phyloP scores from a whole-genome alignment of 768 basidiomycete species.

The Pleurotus citrinopileatus region DNA sequence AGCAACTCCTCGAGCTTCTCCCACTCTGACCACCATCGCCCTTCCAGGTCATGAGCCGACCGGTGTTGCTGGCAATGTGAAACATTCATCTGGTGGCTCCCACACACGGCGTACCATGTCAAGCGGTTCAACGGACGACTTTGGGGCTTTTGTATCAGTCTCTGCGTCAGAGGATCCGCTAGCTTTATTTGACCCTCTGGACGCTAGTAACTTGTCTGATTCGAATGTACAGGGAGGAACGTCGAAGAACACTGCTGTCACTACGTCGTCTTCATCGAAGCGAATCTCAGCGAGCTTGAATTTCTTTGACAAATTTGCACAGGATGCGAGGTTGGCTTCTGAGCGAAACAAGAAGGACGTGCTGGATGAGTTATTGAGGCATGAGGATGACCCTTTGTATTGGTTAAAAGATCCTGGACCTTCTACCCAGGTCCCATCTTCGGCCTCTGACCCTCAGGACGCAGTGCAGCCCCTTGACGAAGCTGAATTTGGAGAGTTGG shows the following conservation, averaged over 20 bases:
- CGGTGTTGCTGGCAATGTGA: neutral
- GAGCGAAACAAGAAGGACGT: slow-evolving; percentile 50
- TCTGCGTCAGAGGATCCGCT: slow-evolving; percentile 47
- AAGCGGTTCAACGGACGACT: slow-evolving; percentile 34
- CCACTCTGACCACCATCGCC: slow-evolving; percentile 10
- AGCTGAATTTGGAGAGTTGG: slow-evolving; percentile 2
- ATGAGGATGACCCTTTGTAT: slow-evolving; percentile 72
- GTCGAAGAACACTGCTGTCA: neutral
- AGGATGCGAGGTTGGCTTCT: slow-evolving; percentile 52
- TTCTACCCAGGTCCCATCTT: neutral
- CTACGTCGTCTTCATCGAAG: neutral
- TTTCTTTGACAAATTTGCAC: slow-evolving; percentile 63
- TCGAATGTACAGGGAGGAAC: too few relatives aligned
- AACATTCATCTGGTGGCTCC: slow-evolving; percentile 7
- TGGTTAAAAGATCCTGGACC: slow-evolving; percentile 37
- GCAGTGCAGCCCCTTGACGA: slow-evolving; percentile 6
- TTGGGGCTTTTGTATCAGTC: slow-evolving; percentile 58
- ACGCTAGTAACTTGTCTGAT: neutral
- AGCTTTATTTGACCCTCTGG: slow-evolving; percentile 9
- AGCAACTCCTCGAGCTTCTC: slow-evolving; percentile 28
- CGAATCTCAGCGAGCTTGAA: slow-evolving; percentile 28
- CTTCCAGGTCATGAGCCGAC: neutral
- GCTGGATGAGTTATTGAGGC: slow-evolving; percentile 60
- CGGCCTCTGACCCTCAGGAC: neutral
- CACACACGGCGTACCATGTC: slow-evolving; percentile 2